Base-by-base conservation (phyloP, 495 filamentous ascomycete species). In the Trichocladium antarcticum region DNA sequence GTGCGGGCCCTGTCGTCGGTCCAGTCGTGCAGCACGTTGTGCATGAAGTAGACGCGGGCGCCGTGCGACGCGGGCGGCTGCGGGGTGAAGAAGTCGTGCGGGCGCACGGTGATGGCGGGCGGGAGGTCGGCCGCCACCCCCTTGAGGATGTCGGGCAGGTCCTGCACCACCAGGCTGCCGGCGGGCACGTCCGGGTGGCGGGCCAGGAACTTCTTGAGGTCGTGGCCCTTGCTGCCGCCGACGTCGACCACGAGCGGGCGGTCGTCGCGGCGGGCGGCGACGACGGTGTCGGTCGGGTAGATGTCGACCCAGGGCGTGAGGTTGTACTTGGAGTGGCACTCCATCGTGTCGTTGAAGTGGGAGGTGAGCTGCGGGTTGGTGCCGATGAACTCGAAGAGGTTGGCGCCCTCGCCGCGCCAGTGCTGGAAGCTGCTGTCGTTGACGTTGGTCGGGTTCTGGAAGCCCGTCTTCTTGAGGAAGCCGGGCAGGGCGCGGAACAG, bases 1-100 rank as follows among this genome's bases (percentile, higher is more conserved):
- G 42, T 55, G 7, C 52, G 55, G 37, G 67, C 68, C 19, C 41
- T 51, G 9, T 72, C 64, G 38, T 75, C 71, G 1, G 61, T 59
- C 70, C 72, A 75, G 58, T 75, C 72, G 34, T 77, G 72, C 12
- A 75, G 57, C 24, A 74, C 59, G 9, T 60, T 61, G 50, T 71
- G 67, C 46, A 75, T 59, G 51, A 63, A 72, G 49, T 74, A 75
- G 0, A 62, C 55, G 16, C 65, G 61, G 1, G 71, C 67, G 1
- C 65, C 64, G 60, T 62, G 60, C 6, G 28, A 21, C 5, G 7
- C 11, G 19, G 76, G 42, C 8, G 69, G 68, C 41, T 74, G 70
- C 9, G 53, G 28, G n/a, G 48, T 63, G 44, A 70, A 70, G 50
- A 75, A 72, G 42, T 75, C 65, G 48, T 73, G 64, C 0, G 42